Evolutionary conservation across 2,329 filamentous ascomycete genomes (phyloP), one percentile per base, ranked within the genome.

Genomic region (Colletotrichum gloeosporioides): DNA sequence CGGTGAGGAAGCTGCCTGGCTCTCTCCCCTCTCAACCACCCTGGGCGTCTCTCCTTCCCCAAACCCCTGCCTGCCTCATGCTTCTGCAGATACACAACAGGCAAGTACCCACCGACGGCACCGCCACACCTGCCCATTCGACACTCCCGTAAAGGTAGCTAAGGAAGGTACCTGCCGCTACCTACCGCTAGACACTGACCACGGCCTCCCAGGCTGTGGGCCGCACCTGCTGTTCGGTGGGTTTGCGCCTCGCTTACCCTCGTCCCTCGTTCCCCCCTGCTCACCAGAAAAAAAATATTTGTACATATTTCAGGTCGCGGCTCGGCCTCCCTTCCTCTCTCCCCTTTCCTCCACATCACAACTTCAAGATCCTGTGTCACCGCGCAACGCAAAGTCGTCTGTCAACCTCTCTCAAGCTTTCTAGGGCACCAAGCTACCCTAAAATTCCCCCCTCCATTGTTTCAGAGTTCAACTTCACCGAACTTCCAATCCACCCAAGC

Each of bases 381-480:
- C 85, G 85, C 85, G 85, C 85, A 87, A 87, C 85, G 85, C 85
- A 85, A 83, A 44, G 85, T 80, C 85, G 85, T 87, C 85, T 86
- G 85, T 86, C 85, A 83, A 84, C 81, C 81, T 79, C 80, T 79
- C 80, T 80, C 80, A 79, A 80, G 77, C 83, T 87, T 86, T 93
- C 94, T 96, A 96, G 94, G 94, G 94, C 94, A 95, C 94, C 88
- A 92, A 96, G 94, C 94, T 95, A 96, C 94, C 94, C 94, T 96
- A 88, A 76, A 76, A 88, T 86, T 88, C 89, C 90, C 91, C 90
- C 90, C 91, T 64, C 59, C 89, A 90, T 92, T 93, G 90, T 91
- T 91, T 90, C 93, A 94, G 93, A 94, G 93, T 94, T 89, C 89
- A 91, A 90, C 79, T 80, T 79, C 79, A 82, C 79, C 81, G 81